Evolutionary conservation across 768 basidiomycete species (phyloP).

Genomic region (Leccinum aurantiacum): DNA sequence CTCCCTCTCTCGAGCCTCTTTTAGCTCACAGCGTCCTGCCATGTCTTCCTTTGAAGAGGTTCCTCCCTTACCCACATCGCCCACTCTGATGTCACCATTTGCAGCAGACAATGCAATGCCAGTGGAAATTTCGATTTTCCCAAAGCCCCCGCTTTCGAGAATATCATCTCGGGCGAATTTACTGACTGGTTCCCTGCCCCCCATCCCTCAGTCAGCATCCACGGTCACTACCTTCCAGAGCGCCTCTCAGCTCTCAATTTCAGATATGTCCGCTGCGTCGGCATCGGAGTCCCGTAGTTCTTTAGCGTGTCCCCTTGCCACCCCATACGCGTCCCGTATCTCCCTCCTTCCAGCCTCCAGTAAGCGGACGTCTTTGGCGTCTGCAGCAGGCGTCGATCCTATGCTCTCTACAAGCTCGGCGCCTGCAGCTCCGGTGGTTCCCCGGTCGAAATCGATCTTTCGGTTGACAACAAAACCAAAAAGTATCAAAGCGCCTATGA

Average conservation of each 20-base stretch:
- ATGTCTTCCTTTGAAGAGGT: constrained; percentile 20
- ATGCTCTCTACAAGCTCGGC: constrained; percentile 4
- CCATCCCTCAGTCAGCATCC: constrained; percentile 32
- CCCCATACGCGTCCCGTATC: constrained; percentile 16
- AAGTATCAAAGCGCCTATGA: constrained; percentile 15
- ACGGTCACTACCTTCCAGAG: constrained; percentile 26
- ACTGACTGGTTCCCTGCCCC: constrained; percentile 17
- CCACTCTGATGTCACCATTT: constrained; percentile 13
- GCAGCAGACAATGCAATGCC: not conserved
- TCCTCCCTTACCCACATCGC: constrained; percentile 30
- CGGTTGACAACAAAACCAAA: constrained; percentile 29
- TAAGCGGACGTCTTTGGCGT: constrained; percentile 31
- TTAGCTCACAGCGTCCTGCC: constrained; percentile 28
- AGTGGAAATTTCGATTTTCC: not conserved
- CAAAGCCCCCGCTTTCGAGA: constrained; percentile 19
- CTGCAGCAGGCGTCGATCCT: constrained; percentile 24
- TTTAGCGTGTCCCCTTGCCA: constrained; percentile 1
- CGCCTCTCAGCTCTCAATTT: constrained; percentile 24
- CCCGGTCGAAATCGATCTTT: constrained; percentile 33
- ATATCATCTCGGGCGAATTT: constrained; percentile 24
- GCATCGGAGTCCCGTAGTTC: constrained; percentile 24
- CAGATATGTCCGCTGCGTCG: constrained; percentile 4
- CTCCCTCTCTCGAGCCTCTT: constrained; percentile 30
- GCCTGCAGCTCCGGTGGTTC: not conserved
- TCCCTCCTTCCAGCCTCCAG: constrained; percentile 26